Base-by-base conservation (phyloP, 345 rosid species). In the Lepidium africanum region DNA sequence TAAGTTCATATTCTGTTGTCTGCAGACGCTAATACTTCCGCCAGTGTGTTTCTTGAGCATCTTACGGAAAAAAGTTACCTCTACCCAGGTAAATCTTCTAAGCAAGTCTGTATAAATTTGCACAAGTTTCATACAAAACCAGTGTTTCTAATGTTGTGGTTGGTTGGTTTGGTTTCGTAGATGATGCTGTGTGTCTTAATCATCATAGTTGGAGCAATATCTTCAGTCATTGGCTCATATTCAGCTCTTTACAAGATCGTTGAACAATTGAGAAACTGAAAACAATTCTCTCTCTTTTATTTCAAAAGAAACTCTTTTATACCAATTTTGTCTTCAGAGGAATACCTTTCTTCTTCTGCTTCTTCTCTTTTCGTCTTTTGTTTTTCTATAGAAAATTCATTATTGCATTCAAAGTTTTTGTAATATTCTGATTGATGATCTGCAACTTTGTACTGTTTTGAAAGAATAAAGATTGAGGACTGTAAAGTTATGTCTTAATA, bases 21-120 rank as follows among this genome's bases (percentile, higher is more conserved):
- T 13, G 80, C 82, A 93, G 98, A 85, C 96, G 9, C 68, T 93
- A 77, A 88, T 93, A 76, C 92, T 93, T 80, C 98, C 98, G 0
- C 86, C 92, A 42, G 90, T 69, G 30, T 93, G 98, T 79, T 93
- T 78, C 74, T 76, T 93, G 82, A 86, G 96, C 81, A 93, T 93
- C 51, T 1, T 82, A 75, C 67, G 79, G 74, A 73, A 77, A 32
- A 90, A 80, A 77, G 82, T 76, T 16, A 82, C 86, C 2, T 65
- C 32, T 42, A 13, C 74, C 30, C 92, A 93, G 94, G 98, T 87
- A 78, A 30, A 41, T 21, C 1, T 41, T 65, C 48, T 41, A 9
- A 36, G 35, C 17, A 13, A 12, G n/a, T 38, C 51, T 46, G 33
- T 43, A 55, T 30, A 30, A 30, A 30, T 15, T 16, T 45, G 7